Percentiles rank a stretch among this genome's conserved stretches.
Conservation (phyloP, 2,329 filamentous ascomycete species). For the Ophiosphaerella korrae region DNA sequence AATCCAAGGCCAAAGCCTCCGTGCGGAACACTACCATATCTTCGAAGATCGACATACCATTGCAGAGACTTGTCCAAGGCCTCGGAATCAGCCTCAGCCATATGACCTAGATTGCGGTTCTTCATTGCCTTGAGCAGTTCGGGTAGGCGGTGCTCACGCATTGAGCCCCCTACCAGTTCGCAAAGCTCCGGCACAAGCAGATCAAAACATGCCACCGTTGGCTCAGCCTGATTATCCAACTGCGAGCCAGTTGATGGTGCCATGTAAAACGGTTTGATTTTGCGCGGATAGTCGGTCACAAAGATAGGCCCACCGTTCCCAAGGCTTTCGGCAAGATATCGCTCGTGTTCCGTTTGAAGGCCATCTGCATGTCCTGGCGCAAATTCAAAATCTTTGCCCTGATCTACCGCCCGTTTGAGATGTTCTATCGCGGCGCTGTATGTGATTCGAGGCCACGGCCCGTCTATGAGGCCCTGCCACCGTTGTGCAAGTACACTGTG, state of each 20-base stretch:
- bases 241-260: constrained; percentile 49
- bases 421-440: constrained; percentile 78
- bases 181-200: constrained; percentile 83
- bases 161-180: constrained; percentile 85
- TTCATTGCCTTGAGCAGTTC: constrained; percentile 74
- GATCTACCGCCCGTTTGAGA: constrained; percentile 64
- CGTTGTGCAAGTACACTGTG: constrained; percentile 64
- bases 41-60: constrained; percentile 88
- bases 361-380: constrained; percentile 72
- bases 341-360: constrained; percentile 91
- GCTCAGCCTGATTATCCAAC: constrained; percentile 12
- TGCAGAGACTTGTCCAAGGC: constrained; percentile 56
- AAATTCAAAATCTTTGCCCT: constrained; percentile 65
- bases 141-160: constrained; percentile 80
- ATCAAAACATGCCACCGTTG: constrained; percentile 87
- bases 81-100: constrained; percentile 19
- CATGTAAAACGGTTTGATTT: constrained; percentile 94
- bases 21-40: constrained; percentile 89
- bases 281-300: constrained; percentile 88
- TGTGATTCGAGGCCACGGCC: constrained; percentile 83
- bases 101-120: constrained; percentile 63
- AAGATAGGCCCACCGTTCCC: constrained; percentile 76
- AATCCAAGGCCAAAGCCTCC: constrained; percentile 91
- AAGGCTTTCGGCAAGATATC: constrained; percentile 74
- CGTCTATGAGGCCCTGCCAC: constrained; percentile 72